Conservation (phyloP, 345 rosid genomes). For the Streptanthus diversifolius region DNA sequence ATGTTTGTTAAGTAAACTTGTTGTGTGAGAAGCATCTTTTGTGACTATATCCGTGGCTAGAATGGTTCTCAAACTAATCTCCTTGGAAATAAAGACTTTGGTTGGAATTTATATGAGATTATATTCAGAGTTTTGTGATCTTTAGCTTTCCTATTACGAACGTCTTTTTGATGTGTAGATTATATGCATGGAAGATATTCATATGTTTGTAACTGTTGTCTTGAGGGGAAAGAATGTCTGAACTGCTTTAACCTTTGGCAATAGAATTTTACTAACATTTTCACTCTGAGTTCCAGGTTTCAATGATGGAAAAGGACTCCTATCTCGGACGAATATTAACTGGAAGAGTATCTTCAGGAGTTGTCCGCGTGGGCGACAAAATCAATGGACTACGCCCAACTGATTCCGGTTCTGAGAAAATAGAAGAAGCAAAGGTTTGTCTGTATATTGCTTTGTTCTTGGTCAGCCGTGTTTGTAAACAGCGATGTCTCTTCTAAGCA, state of each 20-base stretch:
- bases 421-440: conserved; percentile 97
- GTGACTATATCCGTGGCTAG: neutral
- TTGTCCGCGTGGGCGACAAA: conserved; percentile 71
- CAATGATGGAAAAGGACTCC: conserved; percentile 94
- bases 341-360: conserved; percentile 79
- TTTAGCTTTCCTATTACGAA: neutral
- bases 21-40: neutral
- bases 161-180: neutral
- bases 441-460: conserved; percentile 11
- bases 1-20: neutral
- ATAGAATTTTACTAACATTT: conserved; percentile 10
- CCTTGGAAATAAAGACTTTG: neutral
- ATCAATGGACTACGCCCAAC: conserved; percentile 68
- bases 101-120: neutral
- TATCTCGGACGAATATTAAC: conserved; percentile 94
- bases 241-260: conserved; percentile 1
- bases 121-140: neutral
- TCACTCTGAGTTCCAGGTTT: conserved; percentile 54
- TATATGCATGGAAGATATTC: neutral
- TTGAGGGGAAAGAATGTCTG: neutral
- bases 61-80: neutral
- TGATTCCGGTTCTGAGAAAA: conserved; percentile 65
- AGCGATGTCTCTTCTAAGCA: conserved; percentile 8
- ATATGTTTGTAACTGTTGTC: neutral
- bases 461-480: conserved; percentile 1